Evolutionary conservation across 2,329 filamentous ascomycete species (phyloP).

Genomic region (Berkeleyomyces rouxiae): DNA sequence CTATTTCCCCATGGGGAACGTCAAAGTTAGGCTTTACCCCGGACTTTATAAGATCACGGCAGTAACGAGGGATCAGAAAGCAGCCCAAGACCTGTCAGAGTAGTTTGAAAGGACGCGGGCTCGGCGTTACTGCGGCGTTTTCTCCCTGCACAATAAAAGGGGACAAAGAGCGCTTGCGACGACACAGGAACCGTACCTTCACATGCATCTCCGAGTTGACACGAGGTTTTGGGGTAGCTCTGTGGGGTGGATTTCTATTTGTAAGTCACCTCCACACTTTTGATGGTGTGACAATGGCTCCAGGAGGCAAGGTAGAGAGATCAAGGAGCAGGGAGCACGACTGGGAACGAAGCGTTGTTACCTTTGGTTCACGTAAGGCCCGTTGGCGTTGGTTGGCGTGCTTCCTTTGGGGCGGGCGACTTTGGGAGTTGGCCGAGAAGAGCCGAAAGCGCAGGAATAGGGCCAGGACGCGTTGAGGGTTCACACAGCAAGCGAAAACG

Average conservation of each 20-base stretch:
- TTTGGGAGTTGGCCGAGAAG: background rate
- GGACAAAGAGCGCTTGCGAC: no score
- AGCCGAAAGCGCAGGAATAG: background rate
- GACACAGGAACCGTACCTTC: no score
- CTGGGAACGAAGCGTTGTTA: no score
- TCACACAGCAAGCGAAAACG: no score
- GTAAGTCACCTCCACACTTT: no score
- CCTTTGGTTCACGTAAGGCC: background rate
- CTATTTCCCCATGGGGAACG: no score
- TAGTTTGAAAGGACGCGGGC: background rate
- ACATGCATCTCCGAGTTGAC: no score
- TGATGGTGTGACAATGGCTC: no score
- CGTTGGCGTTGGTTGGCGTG: background rate
- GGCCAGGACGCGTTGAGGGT: background rate
- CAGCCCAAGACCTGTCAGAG: background rate
- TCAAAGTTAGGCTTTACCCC: background rate
- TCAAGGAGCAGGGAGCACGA: no score
- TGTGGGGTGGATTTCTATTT: no score
- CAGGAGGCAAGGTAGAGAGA: no score
- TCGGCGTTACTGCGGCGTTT: slow-evolving; percentile 1
- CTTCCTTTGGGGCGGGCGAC: background rate
- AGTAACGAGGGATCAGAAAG: background rate
- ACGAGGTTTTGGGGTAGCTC: no score
- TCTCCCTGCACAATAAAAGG: background rate
- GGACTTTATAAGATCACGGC: background rate